phyloP scores from a whole-genome alignment of 139 green algal genomes.

The Bryopsis sp. region DNA sequence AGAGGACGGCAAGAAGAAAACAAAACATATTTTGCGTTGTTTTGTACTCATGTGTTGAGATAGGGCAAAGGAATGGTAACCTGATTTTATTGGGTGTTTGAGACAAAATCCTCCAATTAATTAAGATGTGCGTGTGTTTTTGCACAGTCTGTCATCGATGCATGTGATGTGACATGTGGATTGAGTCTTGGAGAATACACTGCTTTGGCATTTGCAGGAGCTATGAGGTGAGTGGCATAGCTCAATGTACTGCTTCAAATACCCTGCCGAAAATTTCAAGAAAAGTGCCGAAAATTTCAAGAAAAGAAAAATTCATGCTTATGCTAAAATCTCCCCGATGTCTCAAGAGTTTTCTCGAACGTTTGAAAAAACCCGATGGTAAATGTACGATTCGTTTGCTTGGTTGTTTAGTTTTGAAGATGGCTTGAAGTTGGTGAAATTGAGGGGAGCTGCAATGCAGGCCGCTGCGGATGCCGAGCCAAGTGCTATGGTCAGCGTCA shows the following conservation, averaged over 20 bases:
- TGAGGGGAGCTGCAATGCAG: constrained; percentile 96
- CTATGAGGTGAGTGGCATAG: constrained; percentile 35
- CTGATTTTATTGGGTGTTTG: not conserved
- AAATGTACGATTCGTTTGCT: not conserved
- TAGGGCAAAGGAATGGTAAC: not conserved
- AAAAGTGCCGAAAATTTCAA: too few species aligned
- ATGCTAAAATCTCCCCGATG: too few species aligned
- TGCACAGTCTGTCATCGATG: constrained; percentile 52
- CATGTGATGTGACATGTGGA: constrained; percentile 71
- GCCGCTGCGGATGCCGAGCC: constrained; percentile 81
- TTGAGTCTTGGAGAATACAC: constrained; percentile 97
- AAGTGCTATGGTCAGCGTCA: constrained; percentile 89
- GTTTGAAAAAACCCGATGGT: not conserved
- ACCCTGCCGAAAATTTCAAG: too few species aligned
- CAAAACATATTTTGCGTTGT: not conserved
- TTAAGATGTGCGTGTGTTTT: constrained; percentile 18
- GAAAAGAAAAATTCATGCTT: too few species aligned
- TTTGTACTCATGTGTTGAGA: not conserved
- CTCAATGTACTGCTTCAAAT: not conserved
- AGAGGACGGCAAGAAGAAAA: not conserved
- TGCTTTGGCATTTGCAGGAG: constrained; percentile 84
- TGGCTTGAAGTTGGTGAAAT: constrained; percentile 86
- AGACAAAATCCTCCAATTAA: too few species aligned
- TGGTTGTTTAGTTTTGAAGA: constrained; percentile 90
- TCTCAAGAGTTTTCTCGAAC: too few species aligned